Evolutionary conservation across 345 rosid species (phyloP), one percentile per base, ranked within the genome.

Genomic region (Kandelia obovata): DNA sequence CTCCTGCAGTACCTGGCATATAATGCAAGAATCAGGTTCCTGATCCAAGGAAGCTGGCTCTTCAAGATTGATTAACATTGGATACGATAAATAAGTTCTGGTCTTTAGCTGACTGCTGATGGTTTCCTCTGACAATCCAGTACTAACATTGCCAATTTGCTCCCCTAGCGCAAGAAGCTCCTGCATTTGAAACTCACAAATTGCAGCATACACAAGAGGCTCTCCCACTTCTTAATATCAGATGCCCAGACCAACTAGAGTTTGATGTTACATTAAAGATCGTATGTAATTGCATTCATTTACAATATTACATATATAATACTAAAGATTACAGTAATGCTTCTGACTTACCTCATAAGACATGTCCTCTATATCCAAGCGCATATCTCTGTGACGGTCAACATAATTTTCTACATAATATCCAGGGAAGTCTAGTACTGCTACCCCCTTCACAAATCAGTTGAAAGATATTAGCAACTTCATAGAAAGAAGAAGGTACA

Each of bases 311-410:
- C 47, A 39, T 16, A 39, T 39, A 39, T 39, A 39, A 39, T 39
- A 39, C 16, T 39, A 11, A 39, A 39, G 47, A 39, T 39, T 39
- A 9, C 3, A 2, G 47, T 9, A 9, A 39, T 39, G 47, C 47
- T 59, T 15, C 53, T 28, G 64, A 71, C 72, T 74, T 65, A 87
- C 96, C 84, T 92, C 98, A 64, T 92, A 92, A 52, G 96, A 86
- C 96, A 90, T 90, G 68, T 87, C 86, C 80, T 90, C 98, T 67
- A 87, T 88, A 77, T 92, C 97, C 85, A 92, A 73, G 34, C 98
- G 98, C 98, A 92, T 87, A 62, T 85, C 98, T 73, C 87, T 82
- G 74, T 92, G 96, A 83, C 82, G 86, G 70, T 88, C 98, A 63
- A 76, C 64, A 75, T 80, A 78, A 47, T 75, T 88, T 28, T 70